Conservation (phyloP, 1,284 basidiomycete species). For the Sporisorium exsertum region DNA sequence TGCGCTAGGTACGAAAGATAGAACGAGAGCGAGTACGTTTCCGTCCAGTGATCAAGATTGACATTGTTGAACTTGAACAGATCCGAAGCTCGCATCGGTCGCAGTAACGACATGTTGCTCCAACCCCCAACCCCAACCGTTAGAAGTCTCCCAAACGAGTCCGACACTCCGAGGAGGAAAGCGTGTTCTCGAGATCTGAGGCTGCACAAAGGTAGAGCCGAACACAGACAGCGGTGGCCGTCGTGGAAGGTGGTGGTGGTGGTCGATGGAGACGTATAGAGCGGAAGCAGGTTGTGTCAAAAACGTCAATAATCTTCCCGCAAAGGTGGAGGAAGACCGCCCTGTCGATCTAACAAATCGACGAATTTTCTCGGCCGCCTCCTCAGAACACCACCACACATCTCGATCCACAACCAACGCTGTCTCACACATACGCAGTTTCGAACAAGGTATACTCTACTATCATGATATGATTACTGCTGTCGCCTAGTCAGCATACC, state of each 20-base stretch:
- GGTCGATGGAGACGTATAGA: background rate
- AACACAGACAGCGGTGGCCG: background rate
- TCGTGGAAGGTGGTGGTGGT: background rate
- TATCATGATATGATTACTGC: background rate
- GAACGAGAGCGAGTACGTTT: constrained; percentile 88
- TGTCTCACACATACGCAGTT: background rate
- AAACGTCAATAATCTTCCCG: background rate
- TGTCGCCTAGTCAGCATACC: no score
- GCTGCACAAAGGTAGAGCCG: no score
- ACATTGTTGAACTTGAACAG: constrained; percentile 93
- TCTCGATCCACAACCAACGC: background rate
- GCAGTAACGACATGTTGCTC: constrained; percentile 79
- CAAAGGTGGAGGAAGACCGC: background rate
- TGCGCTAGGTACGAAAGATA: constrained; percentile 86
- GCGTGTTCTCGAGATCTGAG: no score
- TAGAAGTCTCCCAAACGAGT: no score
- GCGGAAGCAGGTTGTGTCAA: background rate
- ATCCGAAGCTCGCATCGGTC: constrained; percentile 85
- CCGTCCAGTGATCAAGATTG: constrained; percentile 92
- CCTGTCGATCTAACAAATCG: background rate
- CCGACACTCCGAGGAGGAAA: no score
- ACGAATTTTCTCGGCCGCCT: background rate
- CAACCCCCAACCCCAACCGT: no score
- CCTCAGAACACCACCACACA: background rate
- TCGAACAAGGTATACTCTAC: background rate